Percentiles rank a stretch among this genome's conserved stretches.
Evolutionary conservation across 345 rosid genomes (phyloP).

Genomic region (Toxicodendron radicans): DNA sequence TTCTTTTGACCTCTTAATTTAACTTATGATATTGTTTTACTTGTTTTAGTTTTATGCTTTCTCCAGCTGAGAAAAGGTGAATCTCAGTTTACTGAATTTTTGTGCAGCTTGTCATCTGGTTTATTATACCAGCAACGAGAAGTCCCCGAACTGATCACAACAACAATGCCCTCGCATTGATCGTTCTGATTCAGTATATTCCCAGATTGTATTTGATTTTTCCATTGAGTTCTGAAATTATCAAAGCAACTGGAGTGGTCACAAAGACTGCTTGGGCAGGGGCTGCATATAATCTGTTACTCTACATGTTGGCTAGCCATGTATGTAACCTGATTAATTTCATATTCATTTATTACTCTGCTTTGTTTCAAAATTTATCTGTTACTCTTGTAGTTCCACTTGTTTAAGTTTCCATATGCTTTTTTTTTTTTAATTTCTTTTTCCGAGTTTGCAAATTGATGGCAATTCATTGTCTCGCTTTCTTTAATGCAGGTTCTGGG

Average conservation of each 20-base stretch:
- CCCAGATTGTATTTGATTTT: slow-evolving; percentile 82
- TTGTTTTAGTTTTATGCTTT: background rate
- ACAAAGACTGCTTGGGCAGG: slow-evolving; percentile 97
- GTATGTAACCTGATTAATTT: slow-evolving; percentile 39
- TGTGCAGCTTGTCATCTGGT: slow-evolving; percentile 70
- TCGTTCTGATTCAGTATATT: slow-evolving; percentile 71
- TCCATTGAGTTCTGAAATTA: slow-evolving; percentile 78
- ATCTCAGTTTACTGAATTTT: slow-evolving; percentile 8
- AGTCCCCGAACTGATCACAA: slow-evolving; percentile 53
- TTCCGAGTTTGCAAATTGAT: background rate
- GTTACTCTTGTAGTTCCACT: background rate
- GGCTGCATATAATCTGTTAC: slow-evolving; percentile 83
- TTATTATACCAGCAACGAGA: slow-evolving; percentile 59
- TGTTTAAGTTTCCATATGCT: background rate
- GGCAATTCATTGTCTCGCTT: background rate
- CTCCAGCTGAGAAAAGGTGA: background rate
- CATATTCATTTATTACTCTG: background rate
- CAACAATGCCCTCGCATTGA: slow-evolving; percentile 70
- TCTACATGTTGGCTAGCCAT: slow-evolving; percentile 89
- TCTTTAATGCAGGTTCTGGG: slow-evolving; percentile 60
- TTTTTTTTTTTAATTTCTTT: background rate
- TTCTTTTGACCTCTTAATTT: background rate
- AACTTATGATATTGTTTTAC: background rate
- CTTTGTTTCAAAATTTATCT: background rate
- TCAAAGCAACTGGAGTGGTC: slow-evolving; percentile 79